phyloP scores from a whole-genome alignment of 1,284 basidiomycete genomes.

The Tranzscheliella williamsii region DNA sequence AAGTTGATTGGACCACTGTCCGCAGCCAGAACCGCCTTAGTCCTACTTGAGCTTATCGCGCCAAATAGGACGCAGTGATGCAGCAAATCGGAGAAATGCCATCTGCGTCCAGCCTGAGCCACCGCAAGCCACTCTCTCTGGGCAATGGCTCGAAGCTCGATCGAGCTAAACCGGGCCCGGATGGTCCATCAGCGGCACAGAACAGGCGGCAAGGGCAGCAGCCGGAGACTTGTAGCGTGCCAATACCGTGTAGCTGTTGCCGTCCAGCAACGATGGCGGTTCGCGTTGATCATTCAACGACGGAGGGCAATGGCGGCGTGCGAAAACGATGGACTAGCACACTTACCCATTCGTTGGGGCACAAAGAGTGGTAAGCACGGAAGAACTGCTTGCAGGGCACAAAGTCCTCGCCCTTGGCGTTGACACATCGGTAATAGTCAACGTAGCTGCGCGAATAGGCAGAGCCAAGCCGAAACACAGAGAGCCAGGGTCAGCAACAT shows the following conservation, averaged over 20 bases:
- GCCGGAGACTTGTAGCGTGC: not conserved
- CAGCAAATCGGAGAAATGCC: too few species aligned
- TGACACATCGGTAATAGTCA: slow-evolving; percentile 94
- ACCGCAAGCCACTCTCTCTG: too few species aligned
- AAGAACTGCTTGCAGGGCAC: slow-evolving; percentile 99
- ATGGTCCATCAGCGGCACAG: too few species aligned
- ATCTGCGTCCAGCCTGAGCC: too few species aligned
- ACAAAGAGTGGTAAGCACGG: slow-evolving; percentile 92
- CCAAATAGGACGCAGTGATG: too few species aligned
- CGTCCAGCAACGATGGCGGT: not conserved
- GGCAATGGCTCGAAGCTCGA: too few species aligned
- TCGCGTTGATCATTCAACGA: not conserved
- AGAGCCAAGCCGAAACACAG: too few species aligned
- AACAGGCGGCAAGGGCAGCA: not conserved
- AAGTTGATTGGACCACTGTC: too few species aligned
- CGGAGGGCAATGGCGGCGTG: not conserved
- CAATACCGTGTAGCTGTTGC: not conserved
- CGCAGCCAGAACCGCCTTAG: too few species aligned
- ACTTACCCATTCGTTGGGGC: slow-evolving; percentile 70
- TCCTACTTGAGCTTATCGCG: too few species aligned
- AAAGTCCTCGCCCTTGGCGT: slow-evolving; percentile 96
- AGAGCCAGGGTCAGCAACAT: too few species aligned
- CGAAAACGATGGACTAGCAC: slow-evolving; percentile 1
- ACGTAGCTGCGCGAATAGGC: slow-evolving; percentile 43
- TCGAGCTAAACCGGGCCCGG: too few species aligned